These are phyloP conservation scores for Davidsoniella australis DNA, from an alignment of 2,329 filamentous ascomycete genomes.

Conservation along the genomic window DNA sequence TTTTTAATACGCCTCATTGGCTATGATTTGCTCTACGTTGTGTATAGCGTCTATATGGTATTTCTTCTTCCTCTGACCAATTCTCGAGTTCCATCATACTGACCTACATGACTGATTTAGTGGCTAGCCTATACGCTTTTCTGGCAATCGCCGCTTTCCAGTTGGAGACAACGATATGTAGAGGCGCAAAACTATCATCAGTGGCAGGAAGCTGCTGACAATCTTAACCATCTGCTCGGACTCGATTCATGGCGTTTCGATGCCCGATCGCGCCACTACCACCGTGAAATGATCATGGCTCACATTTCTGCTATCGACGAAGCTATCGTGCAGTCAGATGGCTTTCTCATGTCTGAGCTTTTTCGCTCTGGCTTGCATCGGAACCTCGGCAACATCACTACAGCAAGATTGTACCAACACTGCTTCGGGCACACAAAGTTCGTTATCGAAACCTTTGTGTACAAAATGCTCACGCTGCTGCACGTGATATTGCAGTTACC, in stretches of 20 bases:
- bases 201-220: slow-evolving; percentile 70
- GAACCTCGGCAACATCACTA: slow-evolving; percentile 75
- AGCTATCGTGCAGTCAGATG: slow-evolving; percentile 53
- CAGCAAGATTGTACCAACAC: slow-evolving; percentile 63
- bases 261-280: slow-evolving; percentile 64
- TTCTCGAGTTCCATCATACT: neutral
- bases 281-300: slow-evolving; percentile 68
- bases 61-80: neutral
- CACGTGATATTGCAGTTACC: slow-evolving; percentile 51
- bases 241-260: slow-evolving; percentile 77
- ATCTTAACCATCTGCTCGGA: slow-evolving; percentile 66
- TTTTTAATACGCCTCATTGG: slow-evolving; percentile 2
- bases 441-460: slow-evolving; percentile 80
- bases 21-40: slow-evolving; percentile 9
- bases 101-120: neutral
- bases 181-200: slow-evolving; percentile 60
- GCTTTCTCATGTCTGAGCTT: slow-evolving; percentile 59
- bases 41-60: slow-evolving; percentile 1
- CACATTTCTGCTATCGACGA: slow-evolving; percentile 54
- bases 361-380: slow-evolving; percentile 64
- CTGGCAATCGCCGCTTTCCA: slow-evolving; percentile 8
- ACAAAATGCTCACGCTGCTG: slow-evolving; percentile 65
- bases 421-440: slow-evolving; percentile 80
- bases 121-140: slow-evolving; percentile 8
- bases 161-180: slow-evolving; percentile 28